Conservation (phyloP, 176 grass and related monocot species). For the Aegilops umbellulata region DNA sequence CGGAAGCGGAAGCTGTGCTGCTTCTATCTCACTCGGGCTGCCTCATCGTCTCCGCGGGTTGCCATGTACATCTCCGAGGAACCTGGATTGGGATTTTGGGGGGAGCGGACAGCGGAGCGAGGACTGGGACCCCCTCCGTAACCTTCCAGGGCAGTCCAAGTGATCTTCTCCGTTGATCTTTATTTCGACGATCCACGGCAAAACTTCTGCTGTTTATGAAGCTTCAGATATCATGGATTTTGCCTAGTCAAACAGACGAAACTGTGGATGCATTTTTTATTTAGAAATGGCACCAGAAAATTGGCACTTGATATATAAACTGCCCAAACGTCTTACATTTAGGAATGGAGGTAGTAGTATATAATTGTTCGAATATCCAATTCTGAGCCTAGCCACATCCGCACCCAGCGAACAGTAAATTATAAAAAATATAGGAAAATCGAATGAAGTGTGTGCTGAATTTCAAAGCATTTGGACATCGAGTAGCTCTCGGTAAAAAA, state of each 20-base stretch:
- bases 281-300: no score
- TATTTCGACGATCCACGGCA: neutral
- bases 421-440: no score
- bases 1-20: slow-evolving; percentile 4
- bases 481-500: no score
- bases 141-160: neutral
- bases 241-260: neutral
- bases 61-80: neutral
- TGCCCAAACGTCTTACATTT: no score
- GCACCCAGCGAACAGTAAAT: no score
- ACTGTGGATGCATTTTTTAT: no score
- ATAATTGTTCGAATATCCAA: no score
- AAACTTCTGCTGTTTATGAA: neutral
- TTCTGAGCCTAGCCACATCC: no score
- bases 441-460: no score
- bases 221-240: neutral
- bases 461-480: no score
- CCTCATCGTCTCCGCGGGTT: slow-evolving; percentile 29
- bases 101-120: neutral
- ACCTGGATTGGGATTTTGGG: neutral
- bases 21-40: slow-evolving; percentile 11
- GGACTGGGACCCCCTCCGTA: neutral
- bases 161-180: slow-evolving; percentile 13
- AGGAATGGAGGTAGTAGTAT: no score
- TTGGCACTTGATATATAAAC: no score